Evolutionary conservation across 371 early-diverging fungal genomes (phyloP).

Genomic region (Rhizomucor pusillus): DNA sequence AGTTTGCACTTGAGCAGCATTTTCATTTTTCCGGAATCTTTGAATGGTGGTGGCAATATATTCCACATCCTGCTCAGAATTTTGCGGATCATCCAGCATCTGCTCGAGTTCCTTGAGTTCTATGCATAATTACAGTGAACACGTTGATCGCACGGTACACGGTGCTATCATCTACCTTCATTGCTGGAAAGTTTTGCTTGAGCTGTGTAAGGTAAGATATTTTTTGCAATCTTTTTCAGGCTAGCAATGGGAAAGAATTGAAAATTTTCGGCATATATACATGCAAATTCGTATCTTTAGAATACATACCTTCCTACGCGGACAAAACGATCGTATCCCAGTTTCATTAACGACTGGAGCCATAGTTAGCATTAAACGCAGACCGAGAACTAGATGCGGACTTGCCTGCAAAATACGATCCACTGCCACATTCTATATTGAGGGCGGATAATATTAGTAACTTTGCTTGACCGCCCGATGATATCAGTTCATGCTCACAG

Average conservation of each 20-base stretch:
- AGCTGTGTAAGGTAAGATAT: conserved; percentile 66
- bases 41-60: conserved; percentile 64
- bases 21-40: conserved; percentile 58
- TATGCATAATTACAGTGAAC: conserved; percentile 5
- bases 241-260: conserved; percentile 16
- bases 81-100: conserved; percentile 62
- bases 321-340: conserved; percentile 77
- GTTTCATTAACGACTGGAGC: conserved; percentile 53
- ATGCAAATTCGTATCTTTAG: neutral
- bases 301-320: conserved; percentile 70
- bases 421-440: conserved; percentile 76
- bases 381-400: neutral
- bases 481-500: conserved; percentile 29
- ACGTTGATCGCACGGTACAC: neutral
- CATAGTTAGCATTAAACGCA: neutral
- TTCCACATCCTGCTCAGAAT: conserved; percentile 52
- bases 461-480: neutral
- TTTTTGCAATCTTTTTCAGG: conserved; percentile 75
- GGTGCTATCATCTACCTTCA: conserved; percentile 52
- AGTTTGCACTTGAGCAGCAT: conserved; percentile 38
- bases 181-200: conserved; percentile 50
- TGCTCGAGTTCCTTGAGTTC: conserved; percentile 73
- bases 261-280: neutral
- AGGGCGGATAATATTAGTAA: too few relatives aligned
- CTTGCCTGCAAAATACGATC: conserved; percentile 75